Percentiles rank a stretch among this genome's conserved stretches.
phyloP scores from a whole-genome alignment of 108 stramenopile species.

The Stephanodiscus triporus region DNA sequence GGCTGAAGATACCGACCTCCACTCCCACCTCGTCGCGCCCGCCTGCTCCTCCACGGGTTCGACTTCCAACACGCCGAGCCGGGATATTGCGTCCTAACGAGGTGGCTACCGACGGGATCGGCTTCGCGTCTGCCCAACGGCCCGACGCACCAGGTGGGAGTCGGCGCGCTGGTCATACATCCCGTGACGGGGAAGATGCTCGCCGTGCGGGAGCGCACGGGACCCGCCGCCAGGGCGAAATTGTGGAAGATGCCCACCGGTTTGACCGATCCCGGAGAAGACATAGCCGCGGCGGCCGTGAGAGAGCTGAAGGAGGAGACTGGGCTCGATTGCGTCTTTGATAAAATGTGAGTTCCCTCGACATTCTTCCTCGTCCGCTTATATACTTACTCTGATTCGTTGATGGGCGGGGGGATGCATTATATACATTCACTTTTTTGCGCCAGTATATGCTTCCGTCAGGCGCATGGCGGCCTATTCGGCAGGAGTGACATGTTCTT shows the following conservation, averaged over 20 bases:
- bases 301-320: slow-evolving; percentile 85
- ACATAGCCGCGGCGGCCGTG: slow-evolving; percentile 73
- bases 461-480: slow-evolving; percentile 61
- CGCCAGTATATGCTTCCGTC: slow-evolving; percentile 58
- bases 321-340: slow-evolving; percentile 56
- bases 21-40: slow-evolving; percentile 46
- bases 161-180: slow-evolving; percentile 78
- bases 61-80: slow-evolving; percentile 66
- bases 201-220: slow-evolving; percentile 73
- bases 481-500: slow-evolving; percentile 76
- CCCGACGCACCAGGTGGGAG: slow-evolving; percentile 82
- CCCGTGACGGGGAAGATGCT: slow-evolving; percentile 68
- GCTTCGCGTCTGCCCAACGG: slow-evolving; percentile 66
- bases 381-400: too few relatives aligned
- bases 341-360: slow-evolving; percentile 53
- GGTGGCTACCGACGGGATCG: slow-evolving; percentile 68
- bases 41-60: slow-evolving; percentile 51
- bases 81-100: slow-evolving; percentile 57
- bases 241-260: slow-evolving; percentile 73
- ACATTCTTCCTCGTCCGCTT: background rate
- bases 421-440: background rate
- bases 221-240: slow-evolving; percentile 70
- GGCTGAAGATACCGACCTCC: slow-evolving; percentile 69
- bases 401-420: too few relatives aligned
- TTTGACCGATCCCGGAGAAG: slow-evolving; percentile 83